Percentiles rank a stretch among this genome's conserved stretches.
These are phyloP conservation scores for Suillus bovinus DNA, from an alignment of 768 basidiomycete genomes.

Conservation along the genomic window DNA sequence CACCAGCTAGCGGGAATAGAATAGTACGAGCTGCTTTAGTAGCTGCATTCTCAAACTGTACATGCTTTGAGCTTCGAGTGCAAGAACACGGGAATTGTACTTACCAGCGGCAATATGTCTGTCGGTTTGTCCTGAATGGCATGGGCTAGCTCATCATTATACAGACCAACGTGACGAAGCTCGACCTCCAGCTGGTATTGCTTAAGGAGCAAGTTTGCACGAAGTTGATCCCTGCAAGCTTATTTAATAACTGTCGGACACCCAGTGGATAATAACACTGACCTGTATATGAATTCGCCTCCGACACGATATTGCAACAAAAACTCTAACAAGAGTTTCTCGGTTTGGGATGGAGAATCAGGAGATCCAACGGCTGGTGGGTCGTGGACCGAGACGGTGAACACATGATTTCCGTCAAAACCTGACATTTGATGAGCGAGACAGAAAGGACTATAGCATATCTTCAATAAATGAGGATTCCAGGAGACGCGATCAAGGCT, in stretches of 20 bases:
- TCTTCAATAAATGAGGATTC: conserved; percentile 1
- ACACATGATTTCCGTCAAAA: conserved; percentile 81
- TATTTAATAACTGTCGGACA: conserved; percentile 3
- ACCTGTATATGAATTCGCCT: conserved; percentile 92
- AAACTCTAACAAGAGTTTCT: conserved; percentile 82
- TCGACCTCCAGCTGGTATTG: conserved; percentile 88
- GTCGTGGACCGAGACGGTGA: conserved; percentile 78
- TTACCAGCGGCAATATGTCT: conserved; percentile 84
- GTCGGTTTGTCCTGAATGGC: conserved; percentile 86
- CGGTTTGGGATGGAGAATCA: conserved; percentile 79
- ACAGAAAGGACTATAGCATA: background rate
- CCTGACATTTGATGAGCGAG: conserved; percentile 66
- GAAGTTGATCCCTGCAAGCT: conserved; percentile 72
- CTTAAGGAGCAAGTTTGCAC: conserved; percentile 86
- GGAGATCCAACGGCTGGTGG: conserved; percentile 52
- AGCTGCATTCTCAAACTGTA: conserved; percentile 89
- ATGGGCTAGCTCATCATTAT: conserved; percentile 93
- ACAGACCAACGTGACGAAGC: conserved; percentile 73
- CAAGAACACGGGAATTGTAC: conserved; percentile 21
- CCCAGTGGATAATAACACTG: conserved; percentile 19
- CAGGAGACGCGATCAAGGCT: conserved; percentile 8
- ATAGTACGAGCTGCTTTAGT: conserved; percentile 82
- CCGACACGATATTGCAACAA: conserved; percentile 85
- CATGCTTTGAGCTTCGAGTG: conserved; percentile 4
- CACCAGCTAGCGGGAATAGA: conserved; percentile 74